Evolutionary conservation across 345 rosid genomes (phyloP).

Genomic region (Garcia nutans): DNA sequence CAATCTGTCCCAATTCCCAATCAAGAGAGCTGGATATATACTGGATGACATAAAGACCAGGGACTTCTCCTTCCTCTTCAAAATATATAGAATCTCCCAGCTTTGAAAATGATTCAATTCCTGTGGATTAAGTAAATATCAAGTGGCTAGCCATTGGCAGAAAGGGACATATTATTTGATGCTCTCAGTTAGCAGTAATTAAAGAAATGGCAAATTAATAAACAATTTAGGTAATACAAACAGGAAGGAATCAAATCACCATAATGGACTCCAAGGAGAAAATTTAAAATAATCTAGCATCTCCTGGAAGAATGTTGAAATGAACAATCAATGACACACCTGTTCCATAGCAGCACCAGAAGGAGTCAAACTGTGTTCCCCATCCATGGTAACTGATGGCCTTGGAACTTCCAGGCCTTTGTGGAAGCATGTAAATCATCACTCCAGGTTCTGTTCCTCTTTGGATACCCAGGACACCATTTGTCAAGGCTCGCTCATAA

Average conservation of each 20-base stretch:
- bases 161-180: not conserved
- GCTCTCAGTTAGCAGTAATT: not conserved
- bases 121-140: constrained; percentile 28
- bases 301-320: not conserved
- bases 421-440: constrained; percentile 98
- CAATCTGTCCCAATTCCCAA: constrained; percentile 62
- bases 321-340: constrained; percentile 39
- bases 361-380: constrained; percentile 69
- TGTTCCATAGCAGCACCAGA: constrained; percentile 99
- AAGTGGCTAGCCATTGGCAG: not conserved
- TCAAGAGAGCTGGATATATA: constrained; percentile 69
- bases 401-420: constrained; percentile 69
- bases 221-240: not conserved
- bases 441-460: constrained; percentile 86
- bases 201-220: not conserved
- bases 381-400: constrained; percentile 73
- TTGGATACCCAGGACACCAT: constrained; percentile 88
- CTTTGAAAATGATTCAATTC: constrained; percentile 87
- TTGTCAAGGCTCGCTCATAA: constrained; percentile 84
- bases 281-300: not conserved
- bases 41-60: constrained; percentile 75
- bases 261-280: not conserved
- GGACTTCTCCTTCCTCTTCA: constrained; percentile 63
- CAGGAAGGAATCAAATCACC: not conserved
- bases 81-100: constrained; percentile 93